phyloP scores from a whole-genome alignment of 176 grass and related monocot species.

The Canna indica region DNA sequence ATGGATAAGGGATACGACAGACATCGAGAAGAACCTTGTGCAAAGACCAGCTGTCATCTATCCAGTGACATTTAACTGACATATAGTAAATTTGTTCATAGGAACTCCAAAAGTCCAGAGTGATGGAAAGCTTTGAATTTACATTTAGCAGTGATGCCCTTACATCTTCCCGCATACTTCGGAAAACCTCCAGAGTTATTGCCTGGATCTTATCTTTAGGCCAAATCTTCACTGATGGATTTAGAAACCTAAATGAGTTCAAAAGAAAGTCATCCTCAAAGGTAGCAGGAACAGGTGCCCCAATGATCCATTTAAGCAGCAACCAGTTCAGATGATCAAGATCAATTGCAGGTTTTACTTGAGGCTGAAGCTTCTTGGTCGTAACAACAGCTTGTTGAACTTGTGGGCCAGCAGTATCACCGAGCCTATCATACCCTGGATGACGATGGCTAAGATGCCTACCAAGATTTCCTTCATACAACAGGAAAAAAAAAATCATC shows the following conservation, averaged over 20 bases:
- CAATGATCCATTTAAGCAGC: slow-evolving; percentile 73
- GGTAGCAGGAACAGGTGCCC: slow-evolving; percentile 39
- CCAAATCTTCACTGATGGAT: slow-evolving; percentile 59
- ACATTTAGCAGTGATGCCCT: slow-evolving; percentile 49
- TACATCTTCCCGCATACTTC: slow-evolving; percentile 73
- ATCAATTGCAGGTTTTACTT: slow-evolving; percentile 33
- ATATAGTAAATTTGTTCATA: slow-evolving; percentile 71
- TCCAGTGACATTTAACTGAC: slow-evolving; percentile 89
- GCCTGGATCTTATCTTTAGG: slow-evolving; percentile 59
- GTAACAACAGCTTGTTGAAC: slow-evolving; percentile 17
- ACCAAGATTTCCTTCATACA: slow-evolving; percentile 75
- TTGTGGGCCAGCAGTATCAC: slow-evolving; percentile 31
- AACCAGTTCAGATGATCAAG: slow-evolving; percentile 80
- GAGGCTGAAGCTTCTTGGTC: slow-evolving; percentile 40
- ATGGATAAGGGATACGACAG: slow-evolving; percentile 55
- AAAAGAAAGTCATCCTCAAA: slow-evolving; percentile 46
- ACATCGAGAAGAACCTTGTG: slow-evolving; percentile 76
- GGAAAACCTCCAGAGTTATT: slow-evolving; percentile 53
- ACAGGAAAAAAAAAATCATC: not conserved
- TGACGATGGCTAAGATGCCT: slow-evolving; percentile 84
- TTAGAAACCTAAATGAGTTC: slow-evolving; percentile 64
- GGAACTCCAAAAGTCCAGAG: slow-evolving; percentile 84
- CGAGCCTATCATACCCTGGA: slow-evolving; percentile 50
- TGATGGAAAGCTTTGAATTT: slow-evolving; percentile 58
- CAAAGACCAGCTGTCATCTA: slow-evolving; percentile 67